phyloP scores from a whole-genome alignment of 2,329 filamentous ascomycete genomes.

The Rhytidhysteron rufulum region DNA sequence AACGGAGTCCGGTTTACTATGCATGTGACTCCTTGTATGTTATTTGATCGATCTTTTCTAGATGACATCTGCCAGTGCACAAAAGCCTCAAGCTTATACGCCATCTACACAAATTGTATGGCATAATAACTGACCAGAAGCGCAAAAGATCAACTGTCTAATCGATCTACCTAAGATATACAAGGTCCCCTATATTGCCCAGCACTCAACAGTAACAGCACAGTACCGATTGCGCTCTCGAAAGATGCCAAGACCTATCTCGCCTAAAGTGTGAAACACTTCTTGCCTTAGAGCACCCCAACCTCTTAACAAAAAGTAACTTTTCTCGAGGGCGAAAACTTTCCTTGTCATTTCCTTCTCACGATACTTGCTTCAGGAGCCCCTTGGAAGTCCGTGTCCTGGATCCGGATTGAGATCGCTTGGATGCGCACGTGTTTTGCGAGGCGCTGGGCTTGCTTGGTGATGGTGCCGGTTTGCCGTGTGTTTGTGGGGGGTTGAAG shows the following conservation, averaged over 20 bases:
- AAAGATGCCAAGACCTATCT: constrained; percentile 4
- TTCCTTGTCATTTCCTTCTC: constrained; percentile 1
- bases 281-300: constrained; percentile 9
- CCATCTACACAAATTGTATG: background rate
- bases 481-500: no score
- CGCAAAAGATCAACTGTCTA: background rate
- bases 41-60: background rate
- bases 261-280: constrained; percentile 11
- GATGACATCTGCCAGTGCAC: background rate
- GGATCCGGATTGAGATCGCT: background rate
- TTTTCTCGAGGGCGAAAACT: constrained; percentile 13
- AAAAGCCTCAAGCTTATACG: background rate
- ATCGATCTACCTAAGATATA: background rate
- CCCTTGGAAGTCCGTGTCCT: background rate
- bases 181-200: no score
- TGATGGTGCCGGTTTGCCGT: no score
- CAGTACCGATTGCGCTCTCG: background rate
- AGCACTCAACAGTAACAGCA: no score
- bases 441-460: no score
- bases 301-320: constrained; percentile 8
- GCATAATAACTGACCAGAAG: background rate
- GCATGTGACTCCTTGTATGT: no score
- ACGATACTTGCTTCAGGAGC: constrained; percentile 13
- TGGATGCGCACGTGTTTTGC: background rate
- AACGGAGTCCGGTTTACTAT: background rate